Conservation (phyloP, 306 rosid genomes). For the Psophocarpus tetragonolobus region DNA sequence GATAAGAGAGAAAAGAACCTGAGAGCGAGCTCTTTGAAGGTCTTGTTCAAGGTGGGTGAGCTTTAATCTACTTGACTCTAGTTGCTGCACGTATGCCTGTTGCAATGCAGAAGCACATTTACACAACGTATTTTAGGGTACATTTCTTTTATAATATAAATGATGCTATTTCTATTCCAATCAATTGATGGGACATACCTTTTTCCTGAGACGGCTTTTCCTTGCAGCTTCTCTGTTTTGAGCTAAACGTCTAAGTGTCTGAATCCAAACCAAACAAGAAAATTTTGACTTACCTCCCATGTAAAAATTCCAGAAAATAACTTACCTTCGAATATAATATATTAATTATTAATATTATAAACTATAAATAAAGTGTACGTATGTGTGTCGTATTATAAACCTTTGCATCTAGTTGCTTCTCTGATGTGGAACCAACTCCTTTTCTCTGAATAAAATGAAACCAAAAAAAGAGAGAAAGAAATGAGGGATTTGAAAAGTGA, state of each 20-base stretch:
- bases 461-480: background rate
- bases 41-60: conserved; percentile 86
- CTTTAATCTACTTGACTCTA: conserved; percentile 84
- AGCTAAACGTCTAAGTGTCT: conserved; percentile 94
- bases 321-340: background rate
- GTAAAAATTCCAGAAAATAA: background rate
- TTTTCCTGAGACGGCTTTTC: conserved; percentile 92
- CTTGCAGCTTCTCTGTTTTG: conserved; percentile 97
- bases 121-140: background rate
- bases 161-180: background rate
- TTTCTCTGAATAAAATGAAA: conserved; percentile 60
- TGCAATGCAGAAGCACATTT: background rate
- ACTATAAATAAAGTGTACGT: background rate
- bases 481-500: background rate
- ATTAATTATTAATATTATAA: background rate
- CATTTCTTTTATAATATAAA: background rate
- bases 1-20: conserved; percentile 46
- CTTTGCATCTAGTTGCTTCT: conserved; percentile 87
- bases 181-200: conserved; percentile 52
- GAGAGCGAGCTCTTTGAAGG: conserved; percentile 87
- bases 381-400: conserved; percentile 35
- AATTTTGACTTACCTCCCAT: conserved; percentile 6
- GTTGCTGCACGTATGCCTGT: conserved; percentile 94
- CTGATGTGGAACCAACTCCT: conserved; percentile 77
- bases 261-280: conserved; percentile 18